Percentiles rank a stretch among this genome's conserved stretches.
Conservation (phyloP, 169 alveolate species). For the Miamiensis avidus region DNA sequence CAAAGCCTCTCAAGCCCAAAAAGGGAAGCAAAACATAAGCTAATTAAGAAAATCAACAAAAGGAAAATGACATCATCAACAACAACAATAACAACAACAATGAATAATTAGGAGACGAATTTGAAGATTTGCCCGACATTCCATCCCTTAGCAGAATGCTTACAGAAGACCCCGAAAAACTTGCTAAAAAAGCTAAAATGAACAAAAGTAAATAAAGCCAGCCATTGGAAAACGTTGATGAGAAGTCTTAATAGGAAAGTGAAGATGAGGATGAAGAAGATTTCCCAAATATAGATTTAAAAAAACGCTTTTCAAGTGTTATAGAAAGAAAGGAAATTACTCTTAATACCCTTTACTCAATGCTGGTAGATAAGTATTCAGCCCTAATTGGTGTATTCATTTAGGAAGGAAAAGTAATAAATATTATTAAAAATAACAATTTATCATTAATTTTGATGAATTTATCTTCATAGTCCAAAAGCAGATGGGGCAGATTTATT, state of each 20-base stretch:
- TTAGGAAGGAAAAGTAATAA: not conserved
- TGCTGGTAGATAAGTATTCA: not conserved
- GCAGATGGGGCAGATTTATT: too few relatives aligned
- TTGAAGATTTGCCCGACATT: not conserved
- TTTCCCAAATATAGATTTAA: too few relatives aligned
- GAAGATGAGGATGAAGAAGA: not conserved
- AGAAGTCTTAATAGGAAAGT: not conserved
- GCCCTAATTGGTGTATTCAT: not conserved
- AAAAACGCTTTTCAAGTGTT: not conserved
- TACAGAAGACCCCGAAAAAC: not conserved
- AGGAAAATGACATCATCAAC: too few relatives aligned
- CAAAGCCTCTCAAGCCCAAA: too few relatives aligned
- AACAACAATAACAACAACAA: too few relatives aligned
- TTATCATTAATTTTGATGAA: too few relatives aligned
- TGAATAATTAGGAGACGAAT: not conserved
- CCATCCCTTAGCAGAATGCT: not conserved
- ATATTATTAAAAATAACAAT: too few relatives aligned
- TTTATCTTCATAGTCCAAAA: too few relatives aligned
- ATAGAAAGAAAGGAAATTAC: not conserved
- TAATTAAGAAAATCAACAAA: too few relatives aligned
- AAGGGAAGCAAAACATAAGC: too few relatives aligned
- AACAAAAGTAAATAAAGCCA: too few relatives aligned
- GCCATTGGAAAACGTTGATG: not conserved
- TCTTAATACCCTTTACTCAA: too few relatives aligned
- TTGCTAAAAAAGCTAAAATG: not conserved